Base-by-base conservation (phyloP, 352 stramenopile genomes). In the Peronosclerospora sorghi region DNA sequence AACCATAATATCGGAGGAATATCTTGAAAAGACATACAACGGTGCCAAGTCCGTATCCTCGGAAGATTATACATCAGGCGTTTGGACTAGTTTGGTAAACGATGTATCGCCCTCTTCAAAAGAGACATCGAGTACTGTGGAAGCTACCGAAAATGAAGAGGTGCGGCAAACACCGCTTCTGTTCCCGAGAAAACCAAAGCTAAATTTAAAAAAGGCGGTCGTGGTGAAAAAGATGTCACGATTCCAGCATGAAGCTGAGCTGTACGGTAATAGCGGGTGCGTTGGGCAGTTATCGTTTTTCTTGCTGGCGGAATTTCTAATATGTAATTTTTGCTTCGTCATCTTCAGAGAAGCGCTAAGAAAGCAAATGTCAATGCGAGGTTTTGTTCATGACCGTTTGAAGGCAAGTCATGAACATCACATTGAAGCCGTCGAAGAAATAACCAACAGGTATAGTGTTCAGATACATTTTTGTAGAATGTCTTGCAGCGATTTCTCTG, bases 301-400 rank as follows among this genome's bases (percentile, higher is more conserved):
- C 35, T 12, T 48, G 10, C n/a, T 6, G 18, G 20, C 28, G 24
- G 42, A 19, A 28, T 21, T 27, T 18, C 42, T 67, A n/a, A 46
- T 38, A 15, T 38, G 24, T 38, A 20, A 12, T 39, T 20, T 38
- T 34, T 56, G 20, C 13, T 59, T 14, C 12, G 26, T 41, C n/a
- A 59, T 42, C 38, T 49, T 12, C 32, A 90, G 76, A n/a, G 80
- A 93, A 55, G 78, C 75, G 15, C 50, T 93, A 34, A 73, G 79
- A 18, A 93, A 93, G 66, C 77, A 93, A 64, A 90, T 93, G 80
- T 93, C 80, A 1, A 89, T 93, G 80, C 75, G 80, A 43, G 80
- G 80, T 23, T 93, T 93, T 45, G 64, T 93, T 21, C 86, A 90
- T 56, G 80, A 93, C 32, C 75, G 80, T 2, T 59, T 93, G 23